Conservation (phyloP, 2,329 filamentous ascomycete species). For the Sclerotinia borealis region DNA sequence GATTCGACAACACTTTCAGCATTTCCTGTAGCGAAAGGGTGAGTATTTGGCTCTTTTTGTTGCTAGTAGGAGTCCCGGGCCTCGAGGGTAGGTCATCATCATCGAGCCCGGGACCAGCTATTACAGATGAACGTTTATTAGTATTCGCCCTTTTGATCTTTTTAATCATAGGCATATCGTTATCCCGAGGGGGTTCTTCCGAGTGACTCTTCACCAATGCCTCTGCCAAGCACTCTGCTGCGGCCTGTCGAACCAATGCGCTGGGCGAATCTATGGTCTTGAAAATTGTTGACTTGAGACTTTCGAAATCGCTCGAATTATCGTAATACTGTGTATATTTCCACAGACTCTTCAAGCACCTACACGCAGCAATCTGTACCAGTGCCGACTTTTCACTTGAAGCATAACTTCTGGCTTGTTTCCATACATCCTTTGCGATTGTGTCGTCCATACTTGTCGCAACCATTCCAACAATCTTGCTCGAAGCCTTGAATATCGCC, state of each 20-base stretch:
- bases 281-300: constrained; percentile 73
- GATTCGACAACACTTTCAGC: constrained; percentile 68
- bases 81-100: constrained; percentile 65
- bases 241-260: constrained; percentile 72
- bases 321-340: constrained; percentile 75
- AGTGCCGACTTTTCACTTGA: constrained; percentile 75
- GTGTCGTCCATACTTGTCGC: constrained; percentile 73
- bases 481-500: constrained; percentile 67
- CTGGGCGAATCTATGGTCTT: constrained; percentile 79
- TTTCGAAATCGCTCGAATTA: constrained; percentile 85
- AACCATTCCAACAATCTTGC: constrained; percentile 71
- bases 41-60: constrained; percentile 67
- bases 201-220: constrained; percentile 78
- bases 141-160: constrained; percentile 68
- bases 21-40: constrained; percentile 72
- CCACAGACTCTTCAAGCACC: constrained; percentile 68
- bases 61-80: constrained; percentile 63
- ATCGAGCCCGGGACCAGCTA: constrained; percentile 38
- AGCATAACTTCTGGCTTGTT: constrained; percentile 73
- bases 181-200: constrained; percentile 46
- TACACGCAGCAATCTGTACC: constrained; percentile 72
- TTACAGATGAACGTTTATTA: constrained; percentile 40
- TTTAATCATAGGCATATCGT: constrained; percentile 52
- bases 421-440: constrained; percentile 87
- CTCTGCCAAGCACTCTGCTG: constrained; percentile 77